Base-by-base conservation (phyloP, 1,139 yeast species). In the Yamadazyma aaseri region DNA sequence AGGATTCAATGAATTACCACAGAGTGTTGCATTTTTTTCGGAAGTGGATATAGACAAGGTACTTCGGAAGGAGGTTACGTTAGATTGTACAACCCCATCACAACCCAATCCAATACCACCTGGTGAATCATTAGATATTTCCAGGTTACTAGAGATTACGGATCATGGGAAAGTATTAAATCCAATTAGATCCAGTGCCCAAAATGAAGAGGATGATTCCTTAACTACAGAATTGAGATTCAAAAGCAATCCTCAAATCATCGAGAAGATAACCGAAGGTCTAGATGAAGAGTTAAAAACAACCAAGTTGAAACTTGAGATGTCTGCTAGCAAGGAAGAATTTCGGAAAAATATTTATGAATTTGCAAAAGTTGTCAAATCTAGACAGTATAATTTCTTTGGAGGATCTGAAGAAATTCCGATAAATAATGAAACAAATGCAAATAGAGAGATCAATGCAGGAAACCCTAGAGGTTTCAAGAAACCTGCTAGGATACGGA, bases 1-100 rank as follows among this genome's bases (percentile, higher is more conserved):
- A 53, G 97, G 97, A 0, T 83, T 94, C 38, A 71, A 76, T 26
- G 96, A 90, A 46, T 69, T 94, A 26, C 98, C 99, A 0, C 96
- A 89, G 49, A 82, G 92, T 13, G 86, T 95, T 60, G 98, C 98
- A 0, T 94, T 92, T 54, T 94, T 94, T 57, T 86, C 96, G 0
- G 89, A 89, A 34, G 90, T 94, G 30, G 99, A 94, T 54, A 76
- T 94, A 38, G 99, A 94, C 54, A 77, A 72, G 44, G 86, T 92
- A 1, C 63, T 94, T 45, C 68, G 99, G 42, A 92, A 92, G 51
- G 98, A 94, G 47, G 97, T 90, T 6, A 76, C 78, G 41, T 64
- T 87, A 67, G 89, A 84, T 42, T 92, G 98, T 59, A 70, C 87
- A 2, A 94, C 98, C 0, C 96, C 97, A 0, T 86, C 97, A 0